Base-by-base conservation (phyloP, 495 filamentous ascomycete genomes). In the Sphaerosporella brunnea region DNA sequence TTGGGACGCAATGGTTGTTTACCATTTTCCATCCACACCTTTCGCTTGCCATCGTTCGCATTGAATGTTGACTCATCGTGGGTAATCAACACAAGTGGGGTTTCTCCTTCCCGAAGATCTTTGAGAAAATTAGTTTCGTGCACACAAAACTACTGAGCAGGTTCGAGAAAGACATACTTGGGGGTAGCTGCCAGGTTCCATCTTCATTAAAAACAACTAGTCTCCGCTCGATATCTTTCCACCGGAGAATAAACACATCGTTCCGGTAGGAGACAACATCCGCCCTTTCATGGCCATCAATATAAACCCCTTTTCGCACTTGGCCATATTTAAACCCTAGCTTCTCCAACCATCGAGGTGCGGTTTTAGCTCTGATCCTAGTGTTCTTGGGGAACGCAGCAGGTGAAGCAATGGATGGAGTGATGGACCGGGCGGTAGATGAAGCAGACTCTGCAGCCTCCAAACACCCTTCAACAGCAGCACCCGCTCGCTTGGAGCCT, bases 1-100 rank as follows among this genome's bases (percentile, higher is more conserved):
- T 49, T 52, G 13, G 36, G 36, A 4, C 16, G 23, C 8, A 43
- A 10, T 3, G 50, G 36, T 36, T 49, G 45, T 10, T 48, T 4
- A 3, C 46, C 45, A 7, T 49, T 15, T 36, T 49, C 20, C 20
- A 49, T 43, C 25, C 50, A 50, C 0, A 42, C 2, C n/a, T 32
- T 28, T 8, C 47, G 0, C 23, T 49, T 49, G 15, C 46, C 9
- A 36, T 49, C 50, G 28, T 50, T 44, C 2, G 46, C 24, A 36
- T 49, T 52, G 20, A 52, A 50, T 15, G 37, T 49, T 2, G 46
- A 52, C 21, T 52, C 26, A 36, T 49, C 20, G 25, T 52, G 46
- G 5, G 16, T 43, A 15, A 50, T 32, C 18, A 50, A 32, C 13
- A 36, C 24, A 3, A 45, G 11, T n/a, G 40, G 24, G 2, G 32